Conservation (phyloP, 352 stramenopile species). For the Phytophthora foliorum region DNA sequence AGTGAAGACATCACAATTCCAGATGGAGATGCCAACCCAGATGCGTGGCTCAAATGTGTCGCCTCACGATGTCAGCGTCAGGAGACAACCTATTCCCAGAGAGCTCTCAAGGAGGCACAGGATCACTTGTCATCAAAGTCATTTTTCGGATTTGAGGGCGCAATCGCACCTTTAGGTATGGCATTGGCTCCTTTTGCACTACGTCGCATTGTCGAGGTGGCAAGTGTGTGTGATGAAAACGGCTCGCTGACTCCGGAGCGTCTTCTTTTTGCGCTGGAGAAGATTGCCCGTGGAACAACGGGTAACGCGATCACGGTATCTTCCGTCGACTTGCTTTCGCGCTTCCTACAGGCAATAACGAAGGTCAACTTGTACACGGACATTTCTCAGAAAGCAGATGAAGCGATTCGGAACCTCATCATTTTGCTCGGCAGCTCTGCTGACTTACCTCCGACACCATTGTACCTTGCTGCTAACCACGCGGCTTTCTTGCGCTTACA, state of each 20-base stretch:
- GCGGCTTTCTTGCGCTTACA: constrained; percentile 51
- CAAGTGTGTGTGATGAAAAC: constrained; percentile 34
- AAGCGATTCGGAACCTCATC: constrained; percentile 15
- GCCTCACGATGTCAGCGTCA: constrained; percentile 30
- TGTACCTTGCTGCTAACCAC: constrained; percentile 66
- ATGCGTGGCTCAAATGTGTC: constrained; percentile 50
- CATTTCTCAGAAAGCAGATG: constrained; percentile 38
- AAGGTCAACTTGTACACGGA: constrained; percentile 53
- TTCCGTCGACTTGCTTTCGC: constrained; percentile 52
- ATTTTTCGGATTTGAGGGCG: constrained; percentile 49
- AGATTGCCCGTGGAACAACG: constrained; percentile 41
- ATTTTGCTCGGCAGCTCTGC: constrained; percentile 31
- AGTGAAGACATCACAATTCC: neutral
- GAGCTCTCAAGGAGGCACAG: constrained; percentile 51
- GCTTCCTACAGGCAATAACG: constrained; percentile 66
- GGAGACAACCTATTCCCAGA: constrained; percentile 34
- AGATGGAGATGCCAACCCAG: constrained; percentile 3
- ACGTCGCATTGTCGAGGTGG: constrained; percentile 59
- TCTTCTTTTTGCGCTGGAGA: constrained; percentile 73
- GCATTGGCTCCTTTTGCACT: constrained; percentile 68
- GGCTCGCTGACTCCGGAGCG: constrained; percentile 55
- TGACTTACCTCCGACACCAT: constrained; percentile 40
- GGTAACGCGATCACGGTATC: constrained; percentile 11
- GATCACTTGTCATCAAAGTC: constrained; percentile 59
- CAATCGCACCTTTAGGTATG: constrained; percentile 34